Percentiles rank a stretch among this genome's conserved stretches.
Conservation (phyloP, 257 asterid genomes). For the Cinchona pubescens region DNA sequence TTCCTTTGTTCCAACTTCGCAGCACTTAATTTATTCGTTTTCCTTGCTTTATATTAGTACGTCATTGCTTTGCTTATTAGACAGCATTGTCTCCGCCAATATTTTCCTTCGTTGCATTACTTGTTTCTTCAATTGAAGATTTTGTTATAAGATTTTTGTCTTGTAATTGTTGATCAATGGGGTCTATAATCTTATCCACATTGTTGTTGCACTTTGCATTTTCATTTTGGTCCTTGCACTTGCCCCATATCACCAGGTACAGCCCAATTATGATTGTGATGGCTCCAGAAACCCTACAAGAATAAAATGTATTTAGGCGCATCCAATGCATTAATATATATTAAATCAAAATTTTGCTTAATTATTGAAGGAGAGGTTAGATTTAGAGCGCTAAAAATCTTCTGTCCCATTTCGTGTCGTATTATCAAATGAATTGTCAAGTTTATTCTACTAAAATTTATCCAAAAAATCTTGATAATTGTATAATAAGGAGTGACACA, state of each 20-base stretch:
- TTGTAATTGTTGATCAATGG: constrained; percentile 9
- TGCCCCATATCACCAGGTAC: constrained; percentile 47
- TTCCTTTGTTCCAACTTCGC: background rate
- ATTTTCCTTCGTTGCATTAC: constrained; percentile 13
- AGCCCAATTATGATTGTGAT: constrained; percentile 34
- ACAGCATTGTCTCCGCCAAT: constrained; percentile 26
- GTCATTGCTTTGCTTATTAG: constrained; percentile 13
- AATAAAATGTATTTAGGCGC: background rate
- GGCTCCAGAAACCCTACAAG: constrained; percentile 28
- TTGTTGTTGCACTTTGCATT: constrained; percentile 5
- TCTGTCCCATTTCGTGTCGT: too few relatives aligned
- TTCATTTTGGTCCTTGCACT: constrained; percentile 18
- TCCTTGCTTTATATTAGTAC: background rate
- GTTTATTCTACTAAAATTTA: too few relatives aligned
- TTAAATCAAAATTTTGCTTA: background rate
- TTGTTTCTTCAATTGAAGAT: background rate
- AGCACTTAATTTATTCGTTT: constrained; percentile 1
- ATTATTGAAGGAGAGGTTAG: too few relatives aligned
- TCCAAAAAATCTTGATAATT: too few relatives aligned
- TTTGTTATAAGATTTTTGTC: constrained; percentile 13
- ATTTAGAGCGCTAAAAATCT: too few relatives aligned
- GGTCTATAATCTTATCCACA: constrained; percentile 16
- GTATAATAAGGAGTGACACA: too few relatives aligned
- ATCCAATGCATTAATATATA: background rate
- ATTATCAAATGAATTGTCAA: too few relatives aligned